Base-by-base conservation (phyloP, 2,329 filamentous ascomycete species). In the Verticillium klebahnii region DNA sequence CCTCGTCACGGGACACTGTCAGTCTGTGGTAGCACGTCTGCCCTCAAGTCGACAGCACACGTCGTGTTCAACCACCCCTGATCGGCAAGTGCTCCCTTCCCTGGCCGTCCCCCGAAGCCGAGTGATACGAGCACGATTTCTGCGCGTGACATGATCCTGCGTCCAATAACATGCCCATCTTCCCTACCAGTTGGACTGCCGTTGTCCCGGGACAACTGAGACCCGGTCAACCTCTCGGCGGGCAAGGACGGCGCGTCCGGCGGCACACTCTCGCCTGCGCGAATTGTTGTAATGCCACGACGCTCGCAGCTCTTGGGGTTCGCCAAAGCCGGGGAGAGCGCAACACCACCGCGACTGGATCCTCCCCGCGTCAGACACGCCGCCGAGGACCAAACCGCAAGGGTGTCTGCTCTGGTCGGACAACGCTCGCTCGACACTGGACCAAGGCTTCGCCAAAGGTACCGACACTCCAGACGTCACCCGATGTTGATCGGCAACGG, bases 201-300 rank as follows among this genome's bases (percentile, higher is more conserved):
- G n/a, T 19, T 37, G 36, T 40, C 56, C 56, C 31, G 31, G 32
- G 31, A 36, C 37, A n/a, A 25, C 19, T 25, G 56, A 15, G 25
- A 14, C 23, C 23, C 25, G 19, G 11, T 23, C n/a, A 31, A 15
- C 36, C 3, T 12, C 36, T 58, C 36, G 36, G 34, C 56, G 29
- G 9, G 31, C n/a, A 19, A 32, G 14, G 37, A 25, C 25, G 36
- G 57, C 57, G 57, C 57, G n/a, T 29, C 25, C 17, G 37, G 57
- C 57, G 39, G 37, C 29, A 32, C 36, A 11, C 7, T 39, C 3
- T 31, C 12, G 17, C 31, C 25, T 58, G 57, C 57, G 57, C 57
- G 57, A 58, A 58, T 58, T 58, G 57, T 40, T 39, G 56, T 12
- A 17, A 58, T 58, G 57, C 50, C 50, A 50, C 57, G 57, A 52